These are phyloP conservation scores for Phlyctochytrium bullatum DNA, from an alignment of 192 early-diverging fungal species.

Conservation along the genomic window DNA sequence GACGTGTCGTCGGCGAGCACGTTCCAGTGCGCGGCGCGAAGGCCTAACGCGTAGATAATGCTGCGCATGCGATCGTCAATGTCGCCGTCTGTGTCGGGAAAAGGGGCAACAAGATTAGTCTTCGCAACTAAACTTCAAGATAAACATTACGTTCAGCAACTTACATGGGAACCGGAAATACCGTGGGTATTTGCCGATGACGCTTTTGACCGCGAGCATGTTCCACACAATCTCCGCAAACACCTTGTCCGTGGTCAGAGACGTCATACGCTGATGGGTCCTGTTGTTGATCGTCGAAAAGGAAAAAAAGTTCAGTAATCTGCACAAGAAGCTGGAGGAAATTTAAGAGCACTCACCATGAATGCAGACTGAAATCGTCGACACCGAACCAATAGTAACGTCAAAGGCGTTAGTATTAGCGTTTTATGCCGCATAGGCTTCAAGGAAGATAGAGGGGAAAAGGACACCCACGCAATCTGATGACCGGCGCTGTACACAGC, in stretches of 20 bases:
- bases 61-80: conserved; percentile 63
- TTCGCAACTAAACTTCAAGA: no score
- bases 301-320: no score
- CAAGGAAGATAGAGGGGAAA: neutral
- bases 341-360: no score
- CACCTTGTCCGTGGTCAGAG: conserved; percentile 62
- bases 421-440: neutral
- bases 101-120: neutral
- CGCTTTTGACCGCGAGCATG: conserved; percentile 44
- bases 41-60: conserved; percentile 56
- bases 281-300: conserved; percentile 12
- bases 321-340: no score
- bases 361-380: no score
- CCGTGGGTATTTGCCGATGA: conserved; percentile 32
- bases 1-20: conserved; percentile 40
- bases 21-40: conserved; percentile 42
- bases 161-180: conserved; percentile 54
- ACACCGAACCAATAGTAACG: no score
- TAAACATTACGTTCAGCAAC: no score
- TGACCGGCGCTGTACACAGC: conserved; percentile 20
- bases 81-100: conserved; percentile 50
- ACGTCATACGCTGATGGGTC: conserved; percentile 54
- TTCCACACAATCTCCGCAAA: conserved; percentile 64
- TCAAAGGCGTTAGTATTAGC: no score
- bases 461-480: conserved; percentile 13